phyloP scores from a whole-genome alignment of 768 basidiomycete genomes.

The Leccinellum luteum region DNA sequence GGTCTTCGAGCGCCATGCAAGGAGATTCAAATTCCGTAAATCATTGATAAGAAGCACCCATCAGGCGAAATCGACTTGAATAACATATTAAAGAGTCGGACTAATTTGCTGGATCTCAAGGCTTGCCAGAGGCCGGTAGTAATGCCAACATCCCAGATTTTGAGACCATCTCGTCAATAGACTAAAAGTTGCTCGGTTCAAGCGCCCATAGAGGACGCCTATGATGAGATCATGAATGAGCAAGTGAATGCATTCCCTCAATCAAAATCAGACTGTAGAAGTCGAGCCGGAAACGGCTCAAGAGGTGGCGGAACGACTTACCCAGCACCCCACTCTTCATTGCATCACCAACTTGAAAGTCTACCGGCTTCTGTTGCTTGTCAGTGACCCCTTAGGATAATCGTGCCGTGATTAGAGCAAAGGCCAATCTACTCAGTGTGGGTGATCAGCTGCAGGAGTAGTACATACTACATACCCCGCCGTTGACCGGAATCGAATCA shows the following conservation, averaged over 20 bases:
- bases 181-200: constrained; percentile 16
- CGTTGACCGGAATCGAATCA: too few relatives aligned
- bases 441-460: too few relatives aligned
- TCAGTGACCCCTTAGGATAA: background rate
- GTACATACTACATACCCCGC: too few relatives aligned
- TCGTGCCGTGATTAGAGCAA: background rate
- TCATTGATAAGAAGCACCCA: constrained; percentile 8
- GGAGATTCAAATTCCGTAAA: constrained; percentile 7
- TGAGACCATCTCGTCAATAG: constrained; percentile 25
- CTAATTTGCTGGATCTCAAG: constrained; percentile 12
- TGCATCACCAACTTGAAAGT: too few relatives aligned
- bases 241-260: background rate
- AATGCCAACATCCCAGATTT: constrained; percentile 37
- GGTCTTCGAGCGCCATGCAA: constrained; percentile 14
- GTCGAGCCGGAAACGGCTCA: background rate
- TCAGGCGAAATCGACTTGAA: constrained; percentile 12
- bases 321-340: background rate
- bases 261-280: background rate
- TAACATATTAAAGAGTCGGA: constrained; percentile 12
- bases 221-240: constrained; percentile 11
- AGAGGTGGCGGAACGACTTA: background rate
- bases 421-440: background rate
- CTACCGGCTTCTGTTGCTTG: background rate
- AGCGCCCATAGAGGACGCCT: constrained; percentile 35
- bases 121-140: constrained; percentile 27